phyloP scores from a whole-genome alignment of 768 basidiomycete species.

The Rossbeevera mucosa region DNA sequence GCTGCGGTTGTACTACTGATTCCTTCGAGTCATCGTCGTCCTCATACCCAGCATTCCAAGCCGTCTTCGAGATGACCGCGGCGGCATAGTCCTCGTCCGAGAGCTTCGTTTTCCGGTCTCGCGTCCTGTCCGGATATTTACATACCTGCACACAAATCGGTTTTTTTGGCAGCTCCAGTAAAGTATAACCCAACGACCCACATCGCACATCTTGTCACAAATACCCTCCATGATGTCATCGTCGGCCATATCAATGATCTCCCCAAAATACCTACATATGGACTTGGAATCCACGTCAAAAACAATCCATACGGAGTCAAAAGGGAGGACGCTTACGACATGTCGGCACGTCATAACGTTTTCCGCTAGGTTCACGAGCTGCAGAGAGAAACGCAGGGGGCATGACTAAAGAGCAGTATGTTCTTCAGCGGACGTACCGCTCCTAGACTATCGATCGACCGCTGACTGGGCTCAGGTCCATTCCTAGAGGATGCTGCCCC shows the following conservation, averaged over 20 bases:
- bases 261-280: constrained; percentile 81
- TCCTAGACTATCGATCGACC: constrained; percentile 58
- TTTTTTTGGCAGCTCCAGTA: not conserved
- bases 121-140: constrained; percentile 69
- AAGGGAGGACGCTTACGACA: constrained; percentile 44
- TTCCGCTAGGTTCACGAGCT: constrained; percentile 58
- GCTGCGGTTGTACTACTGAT: not conserved
- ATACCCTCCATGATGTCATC: constrained; percentile 42
- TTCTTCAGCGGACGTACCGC: constrained; percentile 39
- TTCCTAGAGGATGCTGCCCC: constrained; percentile 39
- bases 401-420: constrained; percentile 17
- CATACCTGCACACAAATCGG: constrained; percentile 52
- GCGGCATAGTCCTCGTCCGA: constrained; percentile 37
- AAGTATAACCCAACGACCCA: constrained; percentile 32
- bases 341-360: constrained; percentile 59
- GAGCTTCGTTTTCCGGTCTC: constrained; percentile 44
- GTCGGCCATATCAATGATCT: constrained; percentile 51
- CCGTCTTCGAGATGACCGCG: constrained; percentile 14
- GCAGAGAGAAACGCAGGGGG: not conserved
- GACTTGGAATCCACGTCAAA: constrained; percentile 35
- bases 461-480: constrained; percentile 62
- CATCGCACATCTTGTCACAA: constrained; percentile 81
- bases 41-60: constrained; percentile 26
- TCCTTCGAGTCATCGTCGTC: constrained; percentile 21
- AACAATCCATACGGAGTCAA: not conserved